Base-by-base conservation (phyloP, 495 filamentous ascomycete species). In the Lepidopterella palustris region DNA sequence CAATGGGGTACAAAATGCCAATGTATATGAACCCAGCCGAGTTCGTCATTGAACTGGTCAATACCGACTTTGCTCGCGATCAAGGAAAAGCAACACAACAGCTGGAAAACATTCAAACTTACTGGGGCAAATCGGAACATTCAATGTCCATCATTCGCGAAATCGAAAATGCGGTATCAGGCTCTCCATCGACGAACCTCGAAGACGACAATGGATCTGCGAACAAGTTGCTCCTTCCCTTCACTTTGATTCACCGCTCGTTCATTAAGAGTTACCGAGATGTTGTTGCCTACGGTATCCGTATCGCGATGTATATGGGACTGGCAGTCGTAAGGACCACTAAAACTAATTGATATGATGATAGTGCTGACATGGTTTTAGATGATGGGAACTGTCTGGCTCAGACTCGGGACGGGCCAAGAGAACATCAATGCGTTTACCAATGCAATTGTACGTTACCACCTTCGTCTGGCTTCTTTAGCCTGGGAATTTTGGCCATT, bases 351-450 rank as follows among this genome's bases (percentile, higher is more conserved):
- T n/a, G n/a, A n/a, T n/a, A n/a, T n/a, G n/a, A n/a, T n/a, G n/a
- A n/a, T n/a, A n/a, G n/a, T n/a, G n/a, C n/a, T n/a, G n/a, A n/a
- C n/a, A n/a, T n/a, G n/a, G n/a, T n/a, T n/a, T n/a, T n/a, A n/a
- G n/a, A 87, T 93, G 86, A 89, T 91, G 84, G 89, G 89, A 3
- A 92, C 89, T 1, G 87, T 92, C 23, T 93, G 86, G 86, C 75
- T 92, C 21, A 81, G 88, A 5, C 75, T 93, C 0, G 70, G 77
- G 11, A 75, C 82, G 0, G 67, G 77, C 3, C 87, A 93, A 64
- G 73, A 76, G 6, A 80, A 82, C 56, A 92, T 93, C 62, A 83
- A 88, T 58, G 83, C 89, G 3, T 85, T 88, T 67, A 87, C 82
- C 68, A 93, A 92, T 63, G 86, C 85, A 35, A 89, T 93, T 60